Percentiles rank a stretch among this genome's conserved stretches.
phyloP scores from a whole-genome alignment of 768 basidiomycete genomes.

The Mycena belliarum region DNA sequence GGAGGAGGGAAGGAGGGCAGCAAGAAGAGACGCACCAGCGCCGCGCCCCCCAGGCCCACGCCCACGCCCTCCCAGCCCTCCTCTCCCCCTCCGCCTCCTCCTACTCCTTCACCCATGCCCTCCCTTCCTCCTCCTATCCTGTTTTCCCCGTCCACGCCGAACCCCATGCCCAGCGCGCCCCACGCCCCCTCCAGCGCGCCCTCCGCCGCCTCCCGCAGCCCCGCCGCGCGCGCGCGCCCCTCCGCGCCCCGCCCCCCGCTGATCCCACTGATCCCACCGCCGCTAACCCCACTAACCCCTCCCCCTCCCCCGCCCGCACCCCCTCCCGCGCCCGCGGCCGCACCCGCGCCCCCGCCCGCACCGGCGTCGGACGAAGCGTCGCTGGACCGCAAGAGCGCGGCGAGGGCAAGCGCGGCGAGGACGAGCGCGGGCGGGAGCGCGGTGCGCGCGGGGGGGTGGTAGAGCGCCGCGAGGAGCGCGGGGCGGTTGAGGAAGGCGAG shows the following conservation, averaged over 20 bases:
- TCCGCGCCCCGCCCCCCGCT: slow-evolving; percentile 39
- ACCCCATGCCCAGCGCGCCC: no score
- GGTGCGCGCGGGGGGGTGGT: slow-evolving; percentile 36
- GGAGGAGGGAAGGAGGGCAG: not conserved
- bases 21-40: slow-evolving; percentile 46
- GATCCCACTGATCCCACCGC: no score
- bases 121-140: slow-evolving; percentile 42
- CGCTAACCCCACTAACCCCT: no score
- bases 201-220: slow-evolving; percentile 48
- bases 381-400: slow-evolving; percentile 51
- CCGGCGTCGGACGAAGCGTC: slow-evolving; percentile 42
- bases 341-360: slow-evolving; percentile 44
- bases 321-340: slow-evolving; percentile 48
- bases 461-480: slow-evolving; percentile 42
- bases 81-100: slow-evolving; percentile 48
- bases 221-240: slow-evolving; percentile 45
- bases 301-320: slow-evolving; percentile 43
- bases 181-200: slow-evolving; percentile 44
- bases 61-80: slow-evolving; percentile 42
- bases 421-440: slow-evolving; percentile 53
- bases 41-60: slow-evolving; percentile 53
- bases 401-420: slow-evolving; percentile 50
- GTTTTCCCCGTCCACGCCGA: no score
- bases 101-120: slow-evolving; percentile 43
- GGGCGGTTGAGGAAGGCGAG: slow-evolving; percentile 49